phyloP scores from a whole-genome alignment of 2,329 filamentous ascomycete species.

The Bertia moriformis region DNA sequence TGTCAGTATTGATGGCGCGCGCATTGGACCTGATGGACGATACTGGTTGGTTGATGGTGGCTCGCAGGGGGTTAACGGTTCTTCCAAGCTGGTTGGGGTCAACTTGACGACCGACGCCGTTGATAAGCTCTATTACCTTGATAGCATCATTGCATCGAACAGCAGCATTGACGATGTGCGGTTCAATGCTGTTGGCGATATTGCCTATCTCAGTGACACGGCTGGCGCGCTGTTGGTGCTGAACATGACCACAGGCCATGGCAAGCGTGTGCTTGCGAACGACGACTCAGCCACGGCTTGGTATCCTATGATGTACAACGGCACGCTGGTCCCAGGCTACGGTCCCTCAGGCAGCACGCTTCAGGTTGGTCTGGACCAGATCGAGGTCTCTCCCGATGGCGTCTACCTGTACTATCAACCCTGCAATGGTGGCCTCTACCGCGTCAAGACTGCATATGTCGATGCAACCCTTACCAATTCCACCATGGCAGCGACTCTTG shows the following conservation, averaged over 20 bases:
- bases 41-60: constrained; percentile 16
- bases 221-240: constrained; percentile 12
- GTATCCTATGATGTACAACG: constrained; percentile 15
- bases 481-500: constrained; percentile 11
- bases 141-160: constrained; percentile 12
- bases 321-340: constrained; percentile 8
- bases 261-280: constrained; percentile 12
- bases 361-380: constrained; percentile 17
- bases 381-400: constrained; percentile 21
- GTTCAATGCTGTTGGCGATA: constrained; percentile 11
- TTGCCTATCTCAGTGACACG: constrained; percentile 13
- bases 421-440: constrained; percentile 15
- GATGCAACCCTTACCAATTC: constrained; percentile 16
- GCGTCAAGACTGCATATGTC: constrained; percentile 16
- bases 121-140: constrained; percentile 15
- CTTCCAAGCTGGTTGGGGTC: constrained; percentile 15
- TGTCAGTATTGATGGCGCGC: constrained; percentile 12
- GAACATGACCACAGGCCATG: constrained; percentile 10
- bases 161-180: constrained; percentile 19
- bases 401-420: constrained; percentile 20
- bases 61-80: constrained; percentile 9
- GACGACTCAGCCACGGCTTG: constrained; percentile 9
- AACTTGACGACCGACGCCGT: constrained; percentile 16
- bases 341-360: constrained; percentile 7
- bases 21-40: constrained; percentile 15